Evolutionary conservation across 345 rosid genomes (phyloP), one percentile per base, ranked within the genome.

Genomic region (Salix caprea): DNA sequence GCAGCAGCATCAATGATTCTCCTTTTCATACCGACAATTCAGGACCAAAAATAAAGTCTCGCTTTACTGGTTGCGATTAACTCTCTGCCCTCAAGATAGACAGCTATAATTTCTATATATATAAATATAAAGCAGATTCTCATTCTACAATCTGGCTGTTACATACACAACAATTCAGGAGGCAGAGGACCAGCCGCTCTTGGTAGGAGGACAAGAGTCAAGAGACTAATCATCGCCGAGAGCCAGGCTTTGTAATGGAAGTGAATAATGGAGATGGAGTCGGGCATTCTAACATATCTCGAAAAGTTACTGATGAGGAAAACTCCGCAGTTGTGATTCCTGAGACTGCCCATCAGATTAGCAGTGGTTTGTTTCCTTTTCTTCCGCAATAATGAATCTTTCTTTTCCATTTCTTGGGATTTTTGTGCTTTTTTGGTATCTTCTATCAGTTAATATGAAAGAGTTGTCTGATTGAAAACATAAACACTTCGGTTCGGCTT

Each of bases 321-420:
- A 26, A 79, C 12, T 37, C 75, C 4, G 76, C 54, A 34, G 71
- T 89, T 67, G 91, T 88, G 34, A 65, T 87, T 71, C 92, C 96
- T 19, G 92, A 89, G 42, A 94, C 94, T 78, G 97, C 94, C 19
- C 98, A 94, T 83, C 89, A 88, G 81, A 88, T 94, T 70, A 91
- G 98, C 83, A 89, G 79, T 77, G 97, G 97, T 92, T 74, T 18
- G 79, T 23, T 67, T 26, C 65, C 48, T 46, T 71, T 62, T 60
- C 23, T 71, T 30, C 18, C 24, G 21, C 26, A 30, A 26, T 23
- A 60, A 26, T 34, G 26, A n/a, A 23, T 32, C 5, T 34, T 34
- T 32, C 14, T 40, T 32, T 23, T 23, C 8, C 9, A 39, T 58
- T 23, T 18, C 32, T 28, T 40, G 1, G 44, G 23, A 46, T 77